phyloP scores from a whole-genome alignment of 2,329 filamentous ascomycete species.

The Myriosclerotinia duriaeana region DNA sequence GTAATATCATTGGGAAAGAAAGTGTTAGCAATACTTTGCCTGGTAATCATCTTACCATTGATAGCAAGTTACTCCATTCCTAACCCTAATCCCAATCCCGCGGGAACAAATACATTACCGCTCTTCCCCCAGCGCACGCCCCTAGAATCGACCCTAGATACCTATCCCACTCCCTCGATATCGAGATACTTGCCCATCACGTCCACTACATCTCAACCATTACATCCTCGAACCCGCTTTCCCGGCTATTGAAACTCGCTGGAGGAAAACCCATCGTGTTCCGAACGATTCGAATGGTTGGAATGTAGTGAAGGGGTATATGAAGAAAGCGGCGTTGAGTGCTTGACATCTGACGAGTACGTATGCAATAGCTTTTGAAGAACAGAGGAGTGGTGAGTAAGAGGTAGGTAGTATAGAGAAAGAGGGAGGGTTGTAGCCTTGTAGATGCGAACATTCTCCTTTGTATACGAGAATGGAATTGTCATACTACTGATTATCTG shows the following conservation, averaged over 20 bases:
- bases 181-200: neutral
- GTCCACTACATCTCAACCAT: neutral
- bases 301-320: neutral
- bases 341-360: neutral
- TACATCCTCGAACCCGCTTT: neutral
- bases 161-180: neutral
- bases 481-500: neutral
- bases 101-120: neutral
- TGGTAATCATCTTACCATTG: neutral
- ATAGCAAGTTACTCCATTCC: neutral
- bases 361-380: neutral
- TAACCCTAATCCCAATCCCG: neutral
- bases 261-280: neutral
- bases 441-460: neutral
- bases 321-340: neutral
- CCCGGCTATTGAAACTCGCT: no score
- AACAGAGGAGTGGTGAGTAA: neutral
- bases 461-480: neutral
- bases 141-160: neutral
- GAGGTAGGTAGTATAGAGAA: neutral
- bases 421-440: neutral
- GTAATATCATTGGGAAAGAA: neutral
- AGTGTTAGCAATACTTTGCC: neutral
- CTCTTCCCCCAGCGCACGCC: no score
- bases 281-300: neutral